Evolutionary conservation across 371 early-diverging fungal species (phyloP), one percentile per base, ranked within the genome.

Genomic region (Rhizopus microsporus): DNA sequence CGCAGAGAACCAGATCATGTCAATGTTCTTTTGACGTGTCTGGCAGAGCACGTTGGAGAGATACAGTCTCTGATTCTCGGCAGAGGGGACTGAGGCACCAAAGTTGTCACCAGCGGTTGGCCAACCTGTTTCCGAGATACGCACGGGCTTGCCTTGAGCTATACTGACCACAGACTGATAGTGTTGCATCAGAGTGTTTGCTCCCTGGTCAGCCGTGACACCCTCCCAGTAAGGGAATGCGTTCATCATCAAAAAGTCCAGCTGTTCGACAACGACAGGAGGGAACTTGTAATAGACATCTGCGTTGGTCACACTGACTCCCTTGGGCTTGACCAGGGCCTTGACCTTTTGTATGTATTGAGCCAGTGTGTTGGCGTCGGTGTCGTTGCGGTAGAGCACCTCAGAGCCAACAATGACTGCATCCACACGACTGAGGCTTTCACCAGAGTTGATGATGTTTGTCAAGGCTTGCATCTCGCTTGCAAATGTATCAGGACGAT

Each of bases 181-280:
- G 50, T 84, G 83, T 15, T 67, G 62, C 39, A 82, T 70, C 9
- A 83, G 54, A 13, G 63, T 80, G 51, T 59, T 47, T 42, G 74
- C 76, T 23, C 82, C 84, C 30, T 69, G 62, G 3, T 80, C 71
- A 7, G 81, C 74, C 2, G 70, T 56, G 15, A 70, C 76, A 49
- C 85, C 86, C 57, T 87, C 84, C 87, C 87, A 86, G 69, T 81
- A 84, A 15, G 87, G 85, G 72, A 87, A 87, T 8, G 80, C 87
- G 59, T 87, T 82, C 76, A 86, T 80, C 60, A 77, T 75, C 23
- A 83, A 68, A 60, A 79, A 87, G 60, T 87, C 87, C 15, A 84
- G 68, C 9, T 72, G 69, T 4, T 69, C 69, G 13, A 84, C 60
- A 0, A 87, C 69, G 6, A 64, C 67, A 42, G 69, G 62, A 32